These are phyloP conservation scores for Yamadazyma sp. DNA, from an alignment of 1,139 yeast genomes.

Conservation along the genomic window DNA sequence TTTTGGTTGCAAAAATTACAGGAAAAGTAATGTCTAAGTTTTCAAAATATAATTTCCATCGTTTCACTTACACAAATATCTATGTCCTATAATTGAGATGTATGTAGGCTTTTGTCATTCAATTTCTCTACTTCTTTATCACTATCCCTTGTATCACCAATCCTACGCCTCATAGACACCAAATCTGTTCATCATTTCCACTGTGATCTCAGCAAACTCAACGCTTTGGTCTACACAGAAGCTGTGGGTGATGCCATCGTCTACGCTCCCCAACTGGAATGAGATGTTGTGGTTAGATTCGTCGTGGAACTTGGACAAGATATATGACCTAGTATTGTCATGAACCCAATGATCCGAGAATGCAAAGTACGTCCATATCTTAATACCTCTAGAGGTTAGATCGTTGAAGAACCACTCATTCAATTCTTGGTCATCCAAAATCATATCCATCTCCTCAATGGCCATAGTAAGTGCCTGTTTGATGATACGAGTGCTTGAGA, in stretches of 20 bases:
- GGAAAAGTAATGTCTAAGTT: too few species aligned
- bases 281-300: slow-evolving; percentile 25
- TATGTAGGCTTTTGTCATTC: too few species aligned
- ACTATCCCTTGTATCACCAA: too few species aligned
- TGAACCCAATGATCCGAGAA: slow-evolving; percentile 62
- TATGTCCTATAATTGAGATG: too few species aligned
- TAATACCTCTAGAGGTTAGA: slow-evolving; percentile 18
- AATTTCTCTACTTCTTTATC: too few species aligned
- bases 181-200: slow-evolving; percentile 7
- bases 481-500: slow-evolving; percentile 40
- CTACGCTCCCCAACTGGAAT: slow-evolving; percentile 25
- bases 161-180: neutral
- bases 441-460: slow-evolving; percentile 53
- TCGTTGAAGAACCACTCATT: slow-evolving; percentile 51
- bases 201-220: slow-evolving; percentile 49
- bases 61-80: too few species aligned
- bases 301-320: slow-evolving; percentile 37
- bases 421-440: slow-evolving; percentile 39
- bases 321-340: slow-evolving; percentile 42
- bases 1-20: too few species aligned
- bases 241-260: slow-evolving; percentile 48
- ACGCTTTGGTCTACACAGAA: slow-evolving; percentile 58
- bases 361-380: slow-evolving; percentile 59
- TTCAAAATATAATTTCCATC: too few species aligned
- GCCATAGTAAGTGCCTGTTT: slow-evolving; percentile 58